Base-by-base conservation (phyloP, 371 early-diverging fungal genomes). In the Mucor velutinosus region DNA sequence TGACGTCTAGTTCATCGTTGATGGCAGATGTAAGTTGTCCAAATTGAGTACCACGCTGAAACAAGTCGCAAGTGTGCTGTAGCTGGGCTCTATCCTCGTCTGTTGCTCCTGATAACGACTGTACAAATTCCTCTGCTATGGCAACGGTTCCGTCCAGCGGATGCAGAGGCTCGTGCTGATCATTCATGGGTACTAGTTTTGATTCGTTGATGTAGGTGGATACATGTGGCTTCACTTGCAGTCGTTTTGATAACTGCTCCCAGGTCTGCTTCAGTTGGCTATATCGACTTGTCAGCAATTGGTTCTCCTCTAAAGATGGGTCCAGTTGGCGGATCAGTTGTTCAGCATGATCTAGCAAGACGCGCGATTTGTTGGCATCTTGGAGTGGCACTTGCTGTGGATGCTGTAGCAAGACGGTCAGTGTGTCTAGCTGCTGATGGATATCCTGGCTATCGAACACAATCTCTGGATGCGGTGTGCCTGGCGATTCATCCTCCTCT, bases 111-210 rank as follows among this genome's bases (percentile, higher is more conserved):
- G 64, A 35, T 12, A 72, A 21, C 19, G 71, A 62, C 3, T 43
- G 53, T 14, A 43, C 67, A 45, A 71, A 63, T 27, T 37, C 37
- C 11, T 68, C 61, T 12, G 70, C 69, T 11, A 64, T 60, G 30
- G 67, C 74, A n/a, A 66, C 37, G 12, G 75, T 69, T 58, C 73
- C 76, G 60, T 77, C 80, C 72, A 80, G 65, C 45, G 80, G 80
- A 70, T 80, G 80, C 23, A 80, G 19, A 4, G 63, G 58, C 10
- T 21, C 27, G 23, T 25, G 10, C 23, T 30, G 49, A 43, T 51
- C 51, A 8, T 62, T 58, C 47, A 32, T 66, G 39, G 66, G 62
- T 19, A 60, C 64, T 1, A 21, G n/a, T 32, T 30, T 35, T 4
- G 39, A 32, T 39, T 68, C 58, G 19, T 69, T 64, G 10, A 35